phyloP scores from a whole-genome alignment of 2,329 filamentous ascomycete genomes.

The Intubia oerlemansii region DNA sequence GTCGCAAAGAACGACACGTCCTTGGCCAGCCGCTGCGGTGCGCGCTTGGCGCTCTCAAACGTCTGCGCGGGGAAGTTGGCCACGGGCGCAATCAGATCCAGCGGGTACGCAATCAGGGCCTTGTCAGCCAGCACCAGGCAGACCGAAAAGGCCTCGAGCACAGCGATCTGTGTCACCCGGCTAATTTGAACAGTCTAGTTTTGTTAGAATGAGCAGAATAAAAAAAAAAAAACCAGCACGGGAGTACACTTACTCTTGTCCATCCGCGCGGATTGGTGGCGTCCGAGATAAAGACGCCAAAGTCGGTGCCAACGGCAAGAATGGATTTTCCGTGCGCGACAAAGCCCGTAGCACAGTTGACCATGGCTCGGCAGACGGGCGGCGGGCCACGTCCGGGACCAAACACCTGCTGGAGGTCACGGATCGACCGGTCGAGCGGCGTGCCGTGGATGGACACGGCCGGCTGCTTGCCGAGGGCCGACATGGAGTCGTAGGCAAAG shows the following conservation, averaged over 20 bases:
- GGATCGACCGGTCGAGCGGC: conserved; percentile 74
- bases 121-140: conserved; percentile 85
- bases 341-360: conserved; percentile 89
- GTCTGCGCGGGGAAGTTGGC: conserved; percentile 37
- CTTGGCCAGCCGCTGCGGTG: conserved; percentile 80
- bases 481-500: conserved; percentile 55
- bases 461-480: conserved; percentile 34
- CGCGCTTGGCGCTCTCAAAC: conserved; percentile 55
- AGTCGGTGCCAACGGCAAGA: conserved; percentile 88
- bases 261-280: conserved; percentile 78
- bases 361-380: conserved; percentile 62
- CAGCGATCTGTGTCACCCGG: conserved; percentile 77
- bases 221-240: background rate
- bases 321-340: conserved; percentile 64
- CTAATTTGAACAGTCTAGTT: conserved; percentile 49
- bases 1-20: conserved; percentile 95
- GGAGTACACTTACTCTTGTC: conserved; percentile 44
- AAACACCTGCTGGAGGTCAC: conserved; percentile 65
- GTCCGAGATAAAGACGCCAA: conserved; percentile 78
- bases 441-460: conserved; percentile 72
- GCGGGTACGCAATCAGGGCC: conserved; percentile 75
- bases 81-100: conserved; percentile 59
- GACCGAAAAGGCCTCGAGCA: conserved; percentile 87
- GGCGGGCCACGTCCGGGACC: conserved; percentile 47
- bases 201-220: background rate